These are phyloP conservation scores for Neurospora crassa DNA, from an alignment of 2,329 filamentous ascomycete genomes.

Conservation along the genomic window DNA sequence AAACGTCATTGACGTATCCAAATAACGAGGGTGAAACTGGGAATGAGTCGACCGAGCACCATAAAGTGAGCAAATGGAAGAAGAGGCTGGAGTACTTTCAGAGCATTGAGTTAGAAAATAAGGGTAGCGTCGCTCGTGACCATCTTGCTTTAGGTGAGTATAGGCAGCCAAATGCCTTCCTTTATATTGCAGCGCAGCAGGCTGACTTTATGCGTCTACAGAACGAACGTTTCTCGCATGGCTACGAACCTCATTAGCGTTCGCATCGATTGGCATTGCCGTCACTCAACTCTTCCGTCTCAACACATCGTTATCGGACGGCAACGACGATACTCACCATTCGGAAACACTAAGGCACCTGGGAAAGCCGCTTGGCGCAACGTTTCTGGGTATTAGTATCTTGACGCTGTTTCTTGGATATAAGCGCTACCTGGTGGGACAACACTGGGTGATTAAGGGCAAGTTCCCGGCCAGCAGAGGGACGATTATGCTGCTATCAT, in stretches of 20 bases:
- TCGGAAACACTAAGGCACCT: conserved; percentile 46
- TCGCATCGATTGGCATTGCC: conserved; percentile 74
- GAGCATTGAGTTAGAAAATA: conserved; percentile 73
- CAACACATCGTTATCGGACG: conserved; percentile 51
- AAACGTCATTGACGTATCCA: conserved; percentile 1
- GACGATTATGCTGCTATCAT: conserved; percentile 60
- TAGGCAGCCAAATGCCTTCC: neutral
- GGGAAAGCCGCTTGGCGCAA: conserved; percentile 65
- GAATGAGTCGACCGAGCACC: conserved; percentile 6
- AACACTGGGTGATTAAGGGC: conserved; percentile 70
- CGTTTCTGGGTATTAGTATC: conserved; percentile 68
- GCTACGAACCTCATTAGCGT: conserved; percentile 72
- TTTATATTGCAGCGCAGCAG: neutral
- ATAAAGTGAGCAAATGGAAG: conserved; percentile 39
- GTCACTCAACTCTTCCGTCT: conserved; percentile 79
- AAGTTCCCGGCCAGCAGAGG: conserved; percentile 74
- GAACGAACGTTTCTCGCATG: conserved; percentile 80
- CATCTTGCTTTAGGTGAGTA: conserved; percentile 65
- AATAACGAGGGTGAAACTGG: conserved; percentile 5
- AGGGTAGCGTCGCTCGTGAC: conserved; percentile 73
- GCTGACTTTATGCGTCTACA: conserved; percentile 23
- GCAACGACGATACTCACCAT: conserved; percentile 14
- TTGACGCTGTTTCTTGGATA: conserved; percentile 68
- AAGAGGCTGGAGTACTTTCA: conserved; percentile 38
- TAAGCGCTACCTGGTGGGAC: conserved; percentile 66